These are phyloP conservation scores for Claviceps humidiphila DNA, from an alignment of 2,329 filamentous ascomycete species.

Conservation along the genomic window DNA sequence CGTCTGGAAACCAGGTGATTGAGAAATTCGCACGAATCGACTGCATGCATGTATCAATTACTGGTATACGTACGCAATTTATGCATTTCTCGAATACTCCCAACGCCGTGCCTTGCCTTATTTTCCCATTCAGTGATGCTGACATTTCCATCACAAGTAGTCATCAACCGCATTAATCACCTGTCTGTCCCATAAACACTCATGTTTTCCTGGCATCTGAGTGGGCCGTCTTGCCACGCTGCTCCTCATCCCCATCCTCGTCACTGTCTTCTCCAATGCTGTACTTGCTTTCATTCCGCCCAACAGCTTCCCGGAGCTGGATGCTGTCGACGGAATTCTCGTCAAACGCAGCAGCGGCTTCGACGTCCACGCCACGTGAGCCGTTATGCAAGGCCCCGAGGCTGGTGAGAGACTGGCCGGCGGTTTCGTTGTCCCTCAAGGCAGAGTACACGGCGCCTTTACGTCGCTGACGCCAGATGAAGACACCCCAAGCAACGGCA, in stretches of 20 bases:
- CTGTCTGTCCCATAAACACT: background rate
- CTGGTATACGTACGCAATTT: background rate
- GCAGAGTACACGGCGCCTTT: constrained; percentile 41
- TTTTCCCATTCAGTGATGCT: background rate
- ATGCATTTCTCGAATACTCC: background rate
- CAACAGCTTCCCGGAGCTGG: constrained; percentile 33
- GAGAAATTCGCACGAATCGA: too few species aligned
- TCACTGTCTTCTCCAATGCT: constrained; percentile 45
- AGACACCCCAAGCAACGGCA: constrained; percentile 62
- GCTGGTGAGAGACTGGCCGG: constrained; percentile 20
- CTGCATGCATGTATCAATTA: background rate
- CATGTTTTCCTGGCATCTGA: background rate
- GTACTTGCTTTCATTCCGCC: constrained; percentile 34
- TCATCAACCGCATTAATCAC: background rate
- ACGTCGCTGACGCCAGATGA: constrained; percentile 49
- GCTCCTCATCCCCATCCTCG: constrained; percentile 23
- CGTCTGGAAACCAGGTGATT: background rate
- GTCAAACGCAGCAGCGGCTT: constrained; percentile 48
- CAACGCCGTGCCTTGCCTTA: background rate
- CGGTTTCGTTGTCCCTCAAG: constrained; percentile 26
- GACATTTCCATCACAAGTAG: background rate
- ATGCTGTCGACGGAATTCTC: constrained; percentile 53
- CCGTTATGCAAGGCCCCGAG: constrained; percentile 37
- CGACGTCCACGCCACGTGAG: constrained; percentile 37
- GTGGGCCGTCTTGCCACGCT: constrained; percentile 2